Base-by-base conservation (phyloP, 2,329 filamentous ascomycete species). In the Trichoderma arundinaceum region DNA sequence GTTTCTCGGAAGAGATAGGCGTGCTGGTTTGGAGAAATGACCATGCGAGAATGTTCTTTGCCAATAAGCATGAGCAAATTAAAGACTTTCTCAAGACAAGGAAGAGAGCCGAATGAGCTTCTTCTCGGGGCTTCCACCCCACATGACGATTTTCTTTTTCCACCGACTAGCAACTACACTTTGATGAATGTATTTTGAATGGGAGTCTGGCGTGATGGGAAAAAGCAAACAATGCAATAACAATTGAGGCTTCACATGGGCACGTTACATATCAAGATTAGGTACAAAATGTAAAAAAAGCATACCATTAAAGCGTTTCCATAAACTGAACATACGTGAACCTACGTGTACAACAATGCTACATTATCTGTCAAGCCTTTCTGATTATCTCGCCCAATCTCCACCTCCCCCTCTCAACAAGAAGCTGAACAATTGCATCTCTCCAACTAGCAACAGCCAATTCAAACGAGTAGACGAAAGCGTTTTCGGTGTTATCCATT, bases 1-100 rank as follows among this genome's bases (percentile, higher is more conserved):
- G 86, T 66, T 95, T 97, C 77, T 94, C 95, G 0, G 90, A 94
- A 71, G 92, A 96, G 75, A 88, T 97, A 68, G 95, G 95, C 15
- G 94, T 99, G 35, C 77, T 97, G 73, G 86, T 91, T 3, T 98
- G 94, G 92, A 90, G 89, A 74, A 95, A 89, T 71, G 91, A 96
- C 74, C 81, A 82, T 62, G 90, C 88, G 75, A 86, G 89, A 68
- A 90, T 91, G 82, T 97, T 99, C 78, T 99, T 99, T 76, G 93
- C 96, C 7, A 96, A 88, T 66, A 90, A 93, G 74, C 87, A 95
- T 73, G 94, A 98, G 76, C 94, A 97, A 80, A 89, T 99, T 68
- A 85, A 88, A 66, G 88, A 90, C 67, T 98, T 91, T 76, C 83
- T 97, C 69, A 89, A 88, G 73, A 88, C 85, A 70, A 82, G 85